Conservation (phyloP, 2,329 filamentous ascomycete genomes). For the Lasiodiplodia gonubiensis region DNA sequence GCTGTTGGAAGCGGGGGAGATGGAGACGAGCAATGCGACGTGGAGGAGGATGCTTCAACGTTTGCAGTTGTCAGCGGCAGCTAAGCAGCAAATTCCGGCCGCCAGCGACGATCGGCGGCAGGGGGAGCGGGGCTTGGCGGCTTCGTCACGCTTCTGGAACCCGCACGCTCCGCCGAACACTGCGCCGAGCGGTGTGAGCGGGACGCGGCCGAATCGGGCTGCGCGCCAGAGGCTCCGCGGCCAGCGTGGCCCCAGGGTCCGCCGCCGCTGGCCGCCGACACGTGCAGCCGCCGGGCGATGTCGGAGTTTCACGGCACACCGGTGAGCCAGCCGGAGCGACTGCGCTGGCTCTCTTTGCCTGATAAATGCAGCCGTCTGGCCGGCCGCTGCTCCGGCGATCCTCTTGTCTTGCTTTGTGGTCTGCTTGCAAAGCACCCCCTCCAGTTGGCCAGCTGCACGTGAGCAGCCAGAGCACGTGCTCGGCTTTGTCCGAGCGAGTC, state of each 20-base stretch:
- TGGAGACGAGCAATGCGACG: conserved; percentile 12
- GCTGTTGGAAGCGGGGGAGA: conserved; percentile 1
- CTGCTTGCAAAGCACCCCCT: neutral
- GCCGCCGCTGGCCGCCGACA: conserved; percentile 11
- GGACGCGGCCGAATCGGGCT: conserved; percentile 17
- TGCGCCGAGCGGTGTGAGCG: conserved; percentile 1
- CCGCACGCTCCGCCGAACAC: conserved; percentile 4
- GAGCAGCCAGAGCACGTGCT: neutral
- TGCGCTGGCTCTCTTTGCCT: neutral
- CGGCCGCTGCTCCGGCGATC: neutral
- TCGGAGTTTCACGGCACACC: conserved; percentile 4
- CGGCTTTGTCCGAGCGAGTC: neutral
- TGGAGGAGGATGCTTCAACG: conserved; percentile 7
- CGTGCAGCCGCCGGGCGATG: conserved; percentile 16
- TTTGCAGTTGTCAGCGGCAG: conserved; percentile 21
- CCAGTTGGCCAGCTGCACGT: neutral
- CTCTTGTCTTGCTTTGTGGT: neutral
- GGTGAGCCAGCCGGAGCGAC: neutral
- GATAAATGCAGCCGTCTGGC: conserved; percentile 12
- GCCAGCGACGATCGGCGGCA: conserved; percentile 22
- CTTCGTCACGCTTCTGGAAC: conserved; percentile 26
- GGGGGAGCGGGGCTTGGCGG: conserved; percentile 20
- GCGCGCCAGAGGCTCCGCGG: neutral
- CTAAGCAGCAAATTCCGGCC: conserved; percentile 25
- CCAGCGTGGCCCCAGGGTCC: neutral